A percentile compares a stretch with the other conserved stretches of the same genome.
Conservation (phyloP, 805 yeast species). For the Wickerhamiella sergipiensis region DNA sequence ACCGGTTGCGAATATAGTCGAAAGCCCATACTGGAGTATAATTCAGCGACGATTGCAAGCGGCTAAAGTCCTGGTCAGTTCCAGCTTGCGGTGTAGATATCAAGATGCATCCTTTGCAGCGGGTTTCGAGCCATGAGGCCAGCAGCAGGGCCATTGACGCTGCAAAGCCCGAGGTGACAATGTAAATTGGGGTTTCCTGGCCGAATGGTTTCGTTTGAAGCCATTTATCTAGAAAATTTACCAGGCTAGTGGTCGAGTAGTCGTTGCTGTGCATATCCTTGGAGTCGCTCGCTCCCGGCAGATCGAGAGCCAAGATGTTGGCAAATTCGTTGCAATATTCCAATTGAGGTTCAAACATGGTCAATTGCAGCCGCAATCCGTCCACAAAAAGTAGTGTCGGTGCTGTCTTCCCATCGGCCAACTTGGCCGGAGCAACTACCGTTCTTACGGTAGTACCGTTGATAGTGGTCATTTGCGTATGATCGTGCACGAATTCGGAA, state of each 20-base stretch:
- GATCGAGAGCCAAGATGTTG: neutral
- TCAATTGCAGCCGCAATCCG: neutral
- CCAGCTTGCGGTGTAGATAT: neutral
- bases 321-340: neutral
- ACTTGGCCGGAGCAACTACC: neutral
- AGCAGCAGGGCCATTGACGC: neutral
- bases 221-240: neutral
- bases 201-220: neutral
- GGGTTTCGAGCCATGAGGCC: neutral
- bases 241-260: neutral
- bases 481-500: neutral
- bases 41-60: neutral
- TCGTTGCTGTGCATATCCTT: neutral
- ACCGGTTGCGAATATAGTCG: neutral
- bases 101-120: neutral
- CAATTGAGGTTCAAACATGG: neutral
- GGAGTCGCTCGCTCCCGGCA: neutral
- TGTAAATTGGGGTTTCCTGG: neutral
- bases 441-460: neutral
- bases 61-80: neutral
- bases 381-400: neutral
- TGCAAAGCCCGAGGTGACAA: neutral
- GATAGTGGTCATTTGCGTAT: neutral
- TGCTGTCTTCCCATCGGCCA: neutral
- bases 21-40: neutral